These are phyloP conservation scores for Vachellia pachyceras DNA, from an alignment of 306 rosid species.

Conservation along the genomic window DNA sequence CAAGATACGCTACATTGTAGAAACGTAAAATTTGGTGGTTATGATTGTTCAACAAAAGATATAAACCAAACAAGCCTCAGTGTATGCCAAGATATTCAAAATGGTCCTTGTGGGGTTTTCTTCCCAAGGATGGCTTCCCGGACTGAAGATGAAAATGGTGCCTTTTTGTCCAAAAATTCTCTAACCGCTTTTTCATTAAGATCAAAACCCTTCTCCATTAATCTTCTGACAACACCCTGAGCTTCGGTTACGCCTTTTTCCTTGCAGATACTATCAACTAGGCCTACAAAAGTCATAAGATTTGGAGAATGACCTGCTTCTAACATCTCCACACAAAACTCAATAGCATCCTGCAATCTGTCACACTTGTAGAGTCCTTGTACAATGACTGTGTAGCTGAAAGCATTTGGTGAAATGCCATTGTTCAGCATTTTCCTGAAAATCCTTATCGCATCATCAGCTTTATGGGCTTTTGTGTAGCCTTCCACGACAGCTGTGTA, in stretches of 20 bases:
- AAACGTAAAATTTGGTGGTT: neutral
- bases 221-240: conserved; percentile 52
- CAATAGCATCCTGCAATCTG: conserved; percentile 59
- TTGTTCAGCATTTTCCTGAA: conserved; percentile 84
- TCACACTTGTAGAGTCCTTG: conserved; percentile 70
- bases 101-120: conserved; percentile 50
- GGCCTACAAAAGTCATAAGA: conserved; percentile 70
- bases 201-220: conserved; percentile 70
- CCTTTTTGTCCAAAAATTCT: conserved; percentile 73
- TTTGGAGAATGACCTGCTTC: conserved; percentile 83
- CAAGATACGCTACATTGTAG: neutral
- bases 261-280: conserved; percentile 66
- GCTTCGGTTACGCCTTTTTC: conserved; percentile 74
- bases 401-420: conserved; percentile 81
- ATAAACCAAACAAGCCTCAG: conserved; percentile 35
- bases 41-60: conserved; percentile 12
- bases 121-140: conserved; percentile 87
- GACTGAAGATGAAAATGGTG: conserved; percentile 56
- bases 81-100: conserved; percentile 40
- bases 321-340: conserved; percentile 85
- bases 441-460: conserved; percentile 76
- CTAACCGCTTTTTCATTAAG: conserved; percentile 74
- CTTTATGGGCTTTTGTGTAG: conserved; percentile 70
- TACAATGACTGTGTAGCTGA: conserved; percentile 71
- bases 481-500: conserved; percentile 97